Percentiles rank a stretch among this genome's conserved stretches.
phyloP scores from a whole-genome alignment of 805 yeast species.

The Saccharomycopsis sp. region DNA sequence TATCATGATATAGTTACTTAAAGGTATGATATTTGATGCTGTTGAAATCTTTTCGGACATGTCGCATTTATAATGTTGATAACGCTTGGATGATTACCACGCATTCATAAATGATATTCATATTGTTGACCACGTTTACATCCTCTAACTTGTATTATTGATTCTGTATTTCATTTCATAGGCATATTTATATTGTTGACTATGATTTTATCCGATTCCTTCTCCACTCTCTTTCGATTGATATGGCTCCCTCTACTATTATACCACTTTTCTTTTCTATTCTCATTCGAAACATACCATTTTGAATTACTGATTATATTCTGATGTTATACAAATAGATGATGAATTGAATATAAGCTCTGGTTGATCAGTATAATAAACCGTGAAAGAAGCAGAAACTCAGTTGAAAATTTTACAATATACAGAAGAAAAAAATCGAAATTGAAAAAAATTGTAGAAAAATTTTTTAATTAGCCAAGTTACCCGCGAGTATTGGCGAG shows the following conservation, averaged over 20 bases:
- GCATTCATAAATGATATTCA: too few species aligned
- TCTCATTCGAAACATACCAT: neutral
- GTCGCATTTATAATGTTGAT: too few species aligned
- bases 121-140: too few species aligned
- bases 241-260: neutral
- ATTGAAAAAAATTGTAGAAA: neutral
- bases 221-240: neutral
- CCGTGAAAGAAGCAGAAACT: neutral
- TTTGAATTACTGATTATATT: conserved; percentile 3
- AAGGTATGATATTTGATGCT: too few species aligned
- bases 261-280: neutral
- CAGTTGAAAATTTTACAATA: conserved; percentile 1
- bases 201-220: neutral
- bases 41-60: too few species aligned
- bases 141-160: too few species aligned
- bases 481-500: neutral
- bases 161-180: too few species aligned
- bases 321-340: conserved; percentile 1
- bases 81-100: too few species aligned
- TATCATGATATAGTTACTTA: too few species aligned
- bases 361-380: neutral
- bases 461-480: neutral
- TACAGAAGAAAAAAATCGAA: neutral
- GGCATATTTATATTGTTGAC: neutral
- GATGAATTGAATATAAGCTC: neutral